These are phyloP conservation scores for Melastoma candidum DNA, from an alignment of 441 rosid genomes.

Conservation along the genomic window DNA sequence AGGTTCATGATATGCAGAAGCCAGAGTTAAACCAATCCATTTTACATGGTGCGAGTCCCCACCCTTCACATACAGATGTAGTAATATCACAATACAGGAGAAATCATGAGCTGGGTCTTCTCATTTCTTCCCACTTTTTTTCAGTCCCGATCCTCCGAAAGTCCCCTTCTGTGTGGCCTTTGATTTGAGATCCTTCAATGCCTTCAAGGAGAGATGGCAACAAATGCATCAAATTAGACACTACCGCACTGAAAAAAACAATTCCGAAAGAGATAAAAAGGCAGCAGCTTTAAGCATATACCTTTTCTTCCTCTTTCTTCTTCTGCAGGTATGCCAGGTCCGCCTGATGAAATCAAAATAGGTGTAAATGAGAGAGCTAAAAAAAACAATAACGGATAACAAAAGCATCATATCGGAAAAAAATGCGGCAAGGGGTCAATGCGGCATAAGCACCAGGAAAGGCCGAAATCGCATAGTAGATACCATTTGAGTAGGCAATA, in stretches of 20 bases:
- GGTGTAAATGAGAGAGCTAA: background rate
- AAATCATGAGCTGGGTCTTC: conserved; percentile 1
- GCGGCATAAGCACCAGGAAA: too few species aligned
- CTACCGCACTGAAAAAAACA: conserved; percentile 3
- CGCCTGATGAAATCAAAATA: conserved; percentile 23
- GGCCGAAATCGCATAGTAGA: too few species aligned
- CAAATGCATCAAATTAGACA: background rate
- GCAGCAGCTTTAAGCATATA: conserved; percentile 7
- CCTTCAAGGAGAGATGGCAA: conserved; percentile 22
- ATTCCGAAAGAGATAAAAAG: background rate
- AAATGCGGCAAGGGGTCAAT: too few species aligned
- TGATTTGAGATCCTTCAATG: conserved; percentile 74
- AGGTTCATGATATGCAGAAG: too few species aligned
- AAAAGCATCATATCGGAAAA: conserved; percentile 1
- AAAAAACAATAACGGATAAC: background rate
- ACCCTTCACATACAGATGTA: too few species aligned
- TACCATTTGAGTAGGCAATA: too few species aligned
- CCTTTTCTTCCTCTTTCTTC: conserved; percentile 89
- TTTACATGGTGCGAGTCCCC: too few species aligned
- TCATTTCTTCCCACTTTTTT: conserved; percentile 98
- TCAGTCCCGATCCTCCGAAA: conserved; percentile 78
- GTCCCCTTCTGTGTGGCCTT: conserved; percentile 71
- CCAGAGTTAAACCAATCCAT: too few species aligned
- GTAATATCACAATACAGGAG: too few species aligned
- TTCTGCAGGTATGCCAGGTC: conserved; percentile 68